Evolutionary conservation across 129 eudicot species (phyloP), one percentile per base, ranked within the genome.

Genomic region (Solidago caesia): DNA sequence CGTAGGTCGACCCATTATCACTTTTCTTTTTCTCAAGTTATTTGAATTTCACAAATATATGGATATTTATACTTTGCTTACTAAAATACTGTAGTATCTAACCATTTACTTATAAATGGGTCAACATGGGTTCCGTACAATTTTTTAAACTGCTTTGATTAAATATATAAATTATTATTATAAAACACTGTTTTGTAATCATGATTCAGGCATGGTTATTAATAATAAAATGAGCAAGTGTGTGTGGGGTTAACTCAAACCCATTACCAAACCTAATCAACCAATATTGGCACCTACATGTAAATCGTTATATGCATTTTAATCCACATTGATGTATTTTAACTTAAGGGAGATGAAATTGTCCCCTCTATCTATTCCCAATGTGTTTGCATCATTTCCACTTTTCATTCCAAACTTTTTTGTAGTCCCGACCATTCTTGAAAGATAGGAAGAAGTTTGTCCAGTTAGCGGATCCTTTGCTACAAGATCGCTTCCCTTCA

Each of bases 351-450:
- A 27, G 60, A 13, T 55, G 26, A 55, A 55, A 5, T 42, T 6
- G 44, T 10, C 52, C 16, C 8, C 55, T 49, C 2, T 21, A 2
- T 39, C 42, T 29, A 16, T 44, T 4, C 48, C 42, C 45, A 44
- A 33, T 33, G 39, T 14, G 13, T 48, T 68, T 51, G 21, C 60
- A 5, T 42, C 60, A 25, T 56, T 9, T 74, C 6, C 7, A 21
- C 47, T 70, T 69, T 13, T 51, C 14, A 12, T 29, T n/a, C 45
- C 5, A 25, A 49, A 15, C 42, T 33, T 44, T 8, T 10, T 53
- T 86, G 79, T 86, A 92, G 98, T 72, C 87, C 56, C 94, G 86
- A 1, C 96, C 96, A 14, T 92, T 77, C 29, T 65, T 92, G 73
- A 87, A 70, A 68, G 96, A 92, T 65, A 72, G 86, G 44, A 85